Base-by-base conservation (phyloP, 2,329 filamentous ascomycete genomes). In the Ascosphaera apis region DNA sequence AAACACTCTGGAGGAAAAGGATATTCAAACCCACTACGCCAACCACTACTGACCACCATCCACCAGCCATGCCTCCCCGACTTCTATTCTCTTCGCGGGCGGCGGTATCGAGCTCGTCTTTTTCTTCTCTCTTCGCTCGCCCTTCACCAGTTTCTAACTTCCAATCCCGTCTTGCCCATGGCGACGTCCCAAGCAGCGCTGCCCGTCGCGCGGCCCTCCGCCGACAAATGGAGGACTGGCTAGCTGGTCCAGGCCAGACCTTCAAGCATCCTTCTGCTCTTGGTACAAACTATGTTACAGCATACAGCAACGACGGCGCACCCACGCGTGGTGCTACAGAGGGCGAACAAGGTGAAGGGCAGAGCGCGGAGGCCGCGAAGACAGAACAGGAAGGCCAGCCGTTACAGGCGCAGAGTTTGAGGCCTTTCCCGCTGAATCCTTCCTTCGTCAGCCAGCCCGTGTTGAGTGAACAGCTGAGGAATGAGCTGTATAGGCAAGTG, bases 401-500 rank as follows among this genome's bases (percentile, higher is more conserved):
- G 2, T 35, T 40, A 15, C 23, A 33, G 7, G 11, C 21, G 3
- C 31, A 37, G 33, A 41, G 42, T 19, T 38, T 48, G 47, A 63
- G 52, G 40, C 81, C 80, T 0, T 92, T 88, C 44, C 82, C 82
- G 0, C 51, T 69, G 35, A 92, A 92, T 53, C 59, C 57, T 3
- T 51, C 65, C 16, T 93, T 86, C 56, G 56, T 63, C 42, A 81
- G 74, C 47, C 65, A 79, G 52, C 60, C 66, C 3, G 77, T 92
- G 15, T 62, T 93, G 43, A 74, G 74, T 42, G 78, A 91, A 45
- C 58, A 63, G 13, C 60, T 84, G 34, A 65, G 77, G 40, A 73
- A 84, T 46, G 62, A 74, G 43, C 77, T 93, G 37, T 88, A 79
- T 60, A 48, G 62, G 3, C 67, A 69, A 44, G 71, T 91, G 11